Conservation (phyloP, 495 filamentous ascomycete genomes). For the Neurospora hispaniola region DNA sequence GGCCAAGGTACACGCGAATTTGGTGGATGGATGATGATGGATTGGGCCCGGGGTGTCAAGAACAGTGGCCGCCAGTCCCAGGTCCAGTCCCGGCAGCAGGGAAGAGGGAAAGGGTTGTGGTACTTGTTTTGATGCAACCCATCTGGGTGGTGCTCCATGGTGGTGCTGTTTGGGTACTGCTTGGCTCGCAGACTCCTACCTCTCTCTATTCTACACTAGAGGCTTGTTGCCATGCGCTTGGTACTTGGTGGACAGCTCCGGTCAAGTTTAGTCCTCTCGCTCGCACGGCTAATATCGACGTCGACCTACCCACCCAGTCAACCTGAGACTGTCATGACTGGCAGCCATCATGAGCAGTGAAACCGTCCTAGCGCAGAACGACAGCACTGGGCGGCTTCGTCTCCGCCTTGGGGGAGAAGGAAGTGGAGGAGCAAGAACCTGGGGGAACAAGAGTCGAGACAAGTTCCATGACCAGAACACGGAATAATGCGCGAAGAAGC, state of each 20-base stretch:
- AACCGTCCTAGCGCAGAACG: not conserved
- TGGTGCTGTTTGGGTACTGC: not conserved
- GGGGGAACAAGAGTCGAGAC: not conserved
- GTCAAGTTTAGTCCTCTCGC: not conserved
- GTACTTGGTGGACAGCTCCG: not conserved
- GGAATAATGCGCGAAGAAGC: not conserved
- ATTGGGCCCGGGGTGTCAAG: not conserved
- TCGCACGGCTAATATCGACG: not conserved
- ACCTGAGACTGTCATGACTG: not conserved
- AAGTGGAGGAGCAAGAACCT: not conserved
- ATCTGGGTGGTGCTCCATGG: not conserved
- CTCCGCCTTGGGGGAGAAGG: not conserved
- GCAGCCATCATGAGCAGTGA: not conserved
- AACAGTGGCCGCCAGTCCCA: not conserved
- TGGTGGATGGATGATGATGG: not conserved
- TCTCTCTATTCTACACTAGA: not conserved
- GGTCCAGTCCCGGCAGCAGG: not conserved
- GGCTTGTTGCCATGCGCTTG: not conserved
- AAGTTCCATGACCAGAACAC: not conserved
- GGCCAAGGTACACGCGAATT: not conserved
- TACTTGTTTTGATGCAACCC: constrained; percentile 1
- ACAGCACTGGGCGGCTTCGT: not conserved
- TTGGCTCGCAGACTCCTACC: not conserved
- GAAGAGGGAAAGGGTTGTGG: not conserved
- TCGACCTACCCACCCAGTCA: not conserved